phyloP scores from a whole-genome alignment of 257 asterid species.

The Rauvolfia tetraphylla region DNA sequence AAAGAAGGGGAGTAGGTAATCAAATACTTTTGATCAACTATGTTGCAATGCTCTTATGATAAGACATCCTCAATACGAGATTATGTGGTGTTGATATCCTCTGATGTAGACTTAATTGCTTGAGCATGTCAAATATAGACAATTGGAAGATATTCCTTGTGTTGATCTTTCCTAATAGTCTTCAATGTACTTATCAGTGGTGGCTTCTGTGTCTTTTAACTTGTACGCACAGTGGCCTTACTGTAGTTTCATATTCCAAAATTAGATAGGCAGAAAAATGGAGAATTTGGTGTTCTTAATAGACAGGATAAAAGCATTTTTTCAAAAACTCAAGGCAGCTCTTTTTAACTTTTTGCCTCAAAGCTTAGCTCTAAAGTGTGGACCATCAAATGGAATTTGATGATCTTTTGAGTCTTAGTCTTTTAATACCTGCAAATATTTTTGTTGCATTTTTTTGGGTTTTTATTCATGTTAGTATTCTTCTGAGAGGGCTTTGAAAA shows the following conservation, averaged over 20 bases:
- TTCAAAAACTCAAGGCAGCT: not conserved
- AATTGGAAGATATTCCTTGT: conserved; percentile 18
- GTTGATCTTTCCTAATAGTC: conserved; percentile 14
- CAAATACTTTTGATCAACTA: conserved; percentile 83
- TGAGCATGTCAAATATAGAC: conserved; percentile 28
- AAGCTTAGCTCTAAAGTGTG: not conserved
- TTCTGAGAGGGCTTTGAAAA: not conserved
- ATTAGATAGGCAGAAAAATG: not conserved
- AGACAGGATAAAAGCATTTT: too few relatives aligned
- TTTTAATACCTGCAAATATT: not conserved
- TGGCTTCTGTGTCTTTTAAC: not conserved
- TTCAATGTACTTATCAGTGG: not conserved
- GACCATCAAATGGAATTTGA: not conserved
- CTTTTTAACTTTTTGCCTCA: too few relatives aligned
- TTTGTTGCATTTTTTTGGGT: too few relatives aligned
- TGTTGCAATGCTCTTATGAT: conserved; percentile 46
- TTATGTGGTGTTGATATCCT: conserved; percentile 31
- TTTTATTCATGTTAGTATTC: too few relatives aligned
- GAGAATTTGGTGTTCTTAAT: not conserved
- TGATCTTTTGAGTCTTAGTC: not conserved
- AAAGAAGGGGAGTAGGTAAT: conserved; percentile 99
- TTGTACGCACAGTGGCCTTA: not conserved
- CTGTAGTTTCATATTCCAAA: not conserved
- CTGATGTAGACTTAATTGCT: conserved; percentile 34
- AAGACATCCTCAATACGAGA: conserved; percentile 40